A percentile compares a stretch with the other conserved stretches of the same genome.
Evolutionary conservation across 2,329 filamentous ascomycete species (phyloP).

Genomic region (Aspergillus glaucus): DNA sequence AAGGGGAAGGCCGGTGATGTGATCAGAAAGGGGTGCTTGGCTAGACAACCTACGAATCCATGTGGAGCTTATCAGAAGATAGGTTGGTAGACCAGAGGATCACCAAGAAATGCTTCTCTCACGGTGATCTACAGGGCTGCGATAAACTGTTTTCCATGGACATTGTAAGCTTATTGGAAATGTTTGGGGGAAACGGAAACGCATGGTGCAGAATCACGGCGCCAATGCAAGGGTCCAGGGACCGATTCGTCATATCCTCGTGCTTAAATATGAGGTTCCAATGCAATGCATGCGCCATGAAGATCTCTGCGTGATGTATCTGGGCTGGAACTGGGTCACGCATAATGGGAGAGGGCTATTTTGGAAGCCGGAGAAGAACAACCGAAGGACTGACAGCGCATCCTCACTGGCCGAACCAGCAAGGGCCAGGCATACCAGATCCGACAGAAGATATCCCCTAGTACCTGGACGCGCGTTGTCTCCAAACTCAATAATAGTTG

Average conservation of each 20-base stretch:
- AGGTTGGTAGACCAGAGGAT: background rate
- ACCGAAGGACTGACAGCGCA: background rate
- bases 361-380: background rate
- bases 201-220: background rate
- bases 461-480: slow-evolving; percentile 10
- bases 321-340: background rate
- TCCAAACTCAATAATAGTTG: slow-evolving; percentile 3
- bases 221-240: background rate
- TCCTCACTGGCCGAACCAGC: background rate
- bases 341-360: background rate
- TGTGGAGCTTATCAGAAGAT: background rate
- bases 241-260: background rate
- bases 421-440: slow-evolving; percentile 10
- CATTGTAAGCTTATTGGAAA: background rate
- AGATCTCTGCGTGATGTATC: background rate
- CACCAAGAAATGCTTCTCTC: background rate
- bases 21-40: background rate
- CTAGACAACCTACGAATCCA: background rate
- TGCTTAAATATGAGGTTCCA: background rate
- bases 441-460: slow-evolving; percentile 1
- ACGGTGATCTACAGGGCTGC: background rate
- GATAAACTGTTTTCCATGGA: background rate
- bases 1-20: background rate
- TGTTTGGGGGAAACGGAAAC: background rate
- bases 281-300: background rate